A percentile compares a stretch with the other conserved stretches of the same genome.
Evolutionary conservation across 2,329 filamentous ascomycete species (phyloP).

Genomic region (Talaromyces marneffei): DNA sequence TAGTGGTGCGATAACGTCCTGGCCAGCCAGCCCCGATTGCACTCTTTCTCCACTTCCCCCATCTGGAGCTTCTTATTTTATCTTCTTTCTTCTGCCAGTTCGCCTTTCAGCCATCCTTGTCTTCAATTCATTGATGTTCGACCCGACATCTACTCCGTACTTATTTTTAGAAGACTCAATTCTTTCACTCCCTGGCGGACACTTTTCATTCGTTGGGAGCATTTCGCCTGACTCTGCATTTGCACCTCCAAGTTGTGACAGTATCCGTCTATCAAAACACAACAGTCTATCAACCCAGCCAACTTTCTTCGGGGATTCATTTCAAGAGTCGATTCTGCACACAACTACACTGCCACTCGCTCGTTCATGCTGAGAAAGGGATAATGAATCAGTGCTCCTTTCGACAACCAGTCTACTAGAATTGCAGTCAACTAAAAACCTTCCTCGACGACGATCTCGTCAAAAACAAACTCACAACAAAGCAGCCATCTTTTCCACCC

Average conservation of each 20-base stretch:
- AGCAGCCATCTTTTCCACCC: not conserved
- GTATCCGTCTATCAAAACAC: not conserved
- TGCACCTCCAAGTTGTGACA: not conserved
- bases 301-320: no score
- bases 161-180: not conserved
- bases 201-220: slow-evolving; percentile 19
- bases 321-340: not conserved
- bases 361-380: not conserved
- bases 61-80: not conserved
- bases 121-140: not conserved
- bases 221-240: not conserved
- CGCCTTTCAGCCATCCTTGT: not conserved
- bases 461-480: not conserved
- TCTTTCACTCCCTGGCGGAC: slow-evolving; percentile 17
- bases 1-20: not conserved
- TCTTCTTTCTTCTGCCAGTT: not conserved
- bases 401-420: not conserved
- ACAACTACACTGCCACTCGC: not conserved
- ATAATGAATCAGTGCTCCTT: not conserved
- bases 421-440: no score
- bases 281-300: not conserved
- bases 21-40: not conserved
- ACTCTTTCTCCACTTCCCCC: not conserved
- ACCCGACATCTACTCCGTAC: not conserved
- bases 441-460: not conserved